Evolutionary conservation across 768 basidiomycete species (phyloP).

Genomic region (Serpula lacrymans): DNA sequence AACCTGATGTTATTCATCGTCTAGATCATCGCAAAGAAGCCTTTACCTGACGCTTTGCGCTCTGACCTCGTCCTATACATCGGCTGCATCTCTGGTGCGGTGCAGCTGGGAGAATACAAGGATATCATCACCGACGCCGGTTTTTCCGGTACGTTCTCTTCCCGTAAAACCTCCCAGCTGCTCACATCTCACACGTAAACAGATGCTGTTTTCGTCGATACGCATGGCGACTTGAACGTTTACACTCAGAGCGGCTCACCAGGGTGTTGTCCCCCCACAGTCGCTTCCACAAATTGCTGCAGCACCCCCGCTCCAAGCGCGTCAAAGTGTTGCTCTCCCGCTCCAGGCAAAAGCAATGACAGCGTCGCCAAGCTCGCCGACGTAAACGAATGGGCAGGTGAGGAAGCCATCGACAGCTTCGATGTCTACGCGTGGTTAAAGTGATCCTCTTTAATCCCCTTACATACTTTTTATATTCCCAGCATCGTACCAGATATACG

Average conservation of each 20-base stretch:
- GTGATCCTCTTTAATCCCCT: background rate
- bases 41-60: conserved; percentile 39
- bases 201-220: conserved; percentile 43
- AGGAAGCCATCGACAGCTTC: no score
- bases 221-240: conserved; percentile 37
- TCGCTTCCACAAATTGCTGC: conserved; percentile 5
- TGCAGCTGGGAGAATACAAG: conserved; percentile 36
- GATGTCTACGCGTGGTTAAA: background rate
- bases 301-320: background rate
- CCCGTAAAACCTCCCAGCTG: background rate
- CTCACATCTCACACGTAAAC: background rate
- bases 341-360: background rate
- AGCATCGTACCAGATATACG: conserved; percentile 49
- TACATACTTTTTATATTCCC: conserved; percentile 2
- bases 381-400: conserved; percentile 44
- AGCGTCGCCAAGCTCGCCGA: conserved; percentile 22
- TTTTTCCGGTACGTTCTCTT: conserved; percentile 34
- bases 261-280: conserved; percentile 12
- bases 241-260: conserved; percentile 24
- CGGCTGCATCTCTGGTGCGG: conserved; percentile 46
- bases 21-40: conserved; percentile 47
- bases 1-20: background rate
- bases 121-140: conserved; percentile 36
- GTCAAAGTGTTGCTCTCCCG: conserved; percentile 4
- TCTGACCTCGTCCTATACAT: conserved; percentile 40